A percentile compares a stretch with the other conserved stretches of the same genome.
Conservation (phyloP, 257 asterid species). For the Penstemon newberryi region DNA sequence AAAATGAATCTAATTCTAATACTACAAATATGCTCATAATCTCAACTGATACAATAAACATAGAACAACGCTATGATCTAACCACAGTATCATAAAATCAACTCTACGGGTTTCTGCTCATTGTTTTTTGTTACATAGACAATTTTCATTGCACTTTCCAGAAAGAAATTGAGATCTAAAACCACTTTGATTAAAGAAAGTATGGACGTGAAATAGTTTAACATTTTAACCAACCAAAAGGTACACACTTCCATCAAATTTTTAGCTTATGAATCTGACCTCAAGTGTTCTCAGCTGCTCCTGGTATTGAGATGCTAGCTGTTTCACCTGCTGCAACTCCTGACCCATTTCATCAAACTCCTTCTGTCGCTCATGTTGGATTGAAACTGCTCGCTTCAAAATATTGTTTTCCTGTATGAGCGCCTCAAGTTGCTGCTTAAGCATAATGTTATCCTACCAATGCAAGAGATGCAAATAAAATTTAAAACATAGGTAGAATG, state of each 20-base stretch:
- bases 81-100: not conserved
- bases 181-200: not conserved
- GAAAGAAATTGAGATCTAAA: not conserved
- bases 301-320: slow-evolving; percentile 77
- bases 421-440: slow-evolving; percentile 80
- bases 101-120: not conserved
- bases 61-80: not conserved
- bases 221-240: slow-evolving; percentile 20
- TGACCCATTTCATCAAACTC: slow-evolving; percentile 73
- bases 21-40: not conserved
- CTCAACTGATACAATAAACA: not conserved
- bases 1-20: not conserved
- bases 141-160: no score
- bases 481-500: not conserved
- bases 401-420: slow-evolving; percentile 67
- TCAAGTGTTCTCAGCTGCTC: slow-evolving; percentile 92
- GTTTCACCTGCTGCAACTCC: slow-evolving; percentile 82
- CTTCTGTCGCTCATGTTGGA: slow-evolving; percentile 86
- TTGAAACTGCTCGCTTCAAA: slow-evolving; percentile 79
- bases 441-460: slow-evolving; percentile 56
- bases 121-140: not conserved
- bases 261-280: slow-evolving; percentile 47
- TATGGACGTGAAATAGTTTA: not conserved
- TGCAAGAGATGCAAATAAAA: not conserved
- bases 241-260: slow-evolving; percentile 1